Evolutionary conservation across 2,329 filamentous ascomycete species (phyloP).

Genomic region (Polytolypa hystricis): DNA sequence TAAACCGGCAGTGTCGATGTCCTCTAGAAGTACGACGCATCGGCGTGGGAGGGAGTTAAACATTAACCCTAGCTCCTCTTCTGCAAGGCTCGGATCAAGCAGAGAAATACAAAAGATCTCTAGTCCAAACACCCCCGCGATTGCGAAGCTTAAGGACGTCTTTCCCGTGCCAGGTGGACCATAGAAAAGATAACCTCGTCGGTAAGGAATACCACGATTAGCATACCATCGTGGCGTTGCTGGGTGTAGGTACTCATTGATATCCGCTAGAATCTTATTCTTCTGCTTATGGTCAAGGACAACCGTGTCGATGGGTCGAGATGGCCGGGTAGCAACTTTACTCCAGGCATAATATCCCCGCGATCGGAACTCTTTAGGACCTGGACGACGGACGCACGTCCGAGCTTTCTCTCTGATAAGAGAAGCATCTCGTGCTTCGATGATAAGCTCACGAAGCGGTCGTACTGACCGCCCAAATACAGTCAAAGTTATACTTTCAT

Average conservation of each 20-base stretch:
- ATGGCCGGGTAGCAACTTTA: conserved; percentile 12
- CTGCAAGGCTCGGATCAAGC: conserved; percentile 49
- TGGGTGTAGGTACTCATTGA: conserved; percentile 68
- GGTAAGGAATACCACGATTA: conserved; percentile 52
- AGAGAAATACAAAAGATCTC: conserved; percentile 55
- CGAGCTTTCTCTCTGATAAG: conserved; percentile 31
- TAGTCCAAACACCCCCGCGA: conserved; percentile 55
- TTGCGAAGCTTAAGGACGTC: conserved; percentile 55
- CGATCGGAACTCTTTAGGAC: conserved; percentile 26
- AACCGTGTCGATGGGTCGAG: conserved; percentile 63
- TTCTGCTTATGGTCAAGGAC: conserved; percentile 61
- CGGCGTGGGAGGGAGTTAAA: conserved; percentile 51
- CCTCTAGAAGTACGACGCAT: conserved; percentile 57
- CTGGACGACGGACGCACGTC: conserved; percentile 38
- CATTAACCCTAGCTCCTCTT: conserved; percentile 48
- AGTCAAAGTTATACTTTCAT: conserved; percentile 34
- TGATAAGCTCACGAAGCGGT: conserved; percentile 39
- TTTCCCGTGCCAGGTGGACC: conserved; percentile 67
- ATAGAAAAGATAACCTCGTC: conserved; percentile 66
- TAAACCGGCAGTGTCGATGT: conserved; percentile 57
- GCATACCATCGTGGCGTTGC: conserved; percentile 20
- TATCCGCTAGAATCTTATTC: conserved; percentile 53
- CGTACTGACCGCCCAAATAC: conserved; percentile 38
- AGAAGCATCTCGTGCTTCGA: conserved; percentile 35
- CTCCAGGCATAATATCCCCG: conserved; percentile 12